Conservation (phyloP, 2,329 filamentous ascomycete genomes). For the Epichloe coenophiala region DNA sequence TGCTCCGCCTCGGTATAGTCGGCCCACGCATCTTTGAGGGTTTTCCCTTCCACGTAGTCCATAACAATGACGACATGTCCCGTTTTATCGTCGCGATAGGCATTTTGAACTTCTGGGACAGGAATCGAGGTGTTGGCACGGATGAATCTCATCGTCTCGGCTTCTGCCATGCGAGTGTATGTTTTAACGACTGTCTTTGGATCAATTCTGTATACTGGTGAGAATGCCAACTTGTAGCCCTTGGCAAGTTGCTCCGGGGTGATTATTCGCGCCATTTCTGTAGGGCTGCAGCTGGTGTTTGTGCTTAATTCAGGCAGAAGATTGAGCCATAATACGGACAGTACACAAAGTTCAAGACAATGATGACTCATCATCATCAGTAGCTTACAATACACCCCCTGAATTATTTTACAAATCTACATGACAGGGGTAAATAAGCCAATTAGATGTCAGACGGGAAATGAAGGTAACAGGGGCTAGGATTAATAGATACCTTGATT, state of each 20-base stretch:
- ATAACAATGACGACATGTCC: constrained; percentile 9
- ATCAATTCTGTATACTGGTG: neutral
- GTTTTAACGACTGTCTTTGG: constrained; percentile 7
- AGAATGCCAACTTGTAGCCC: neutral
- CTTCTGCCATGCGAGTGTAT: constrained; percentile 3
- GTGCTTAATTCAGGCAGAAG: no score
- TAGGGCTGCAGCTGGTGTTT: neutral
- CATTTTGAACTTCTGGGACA: constrained; percentile 5
- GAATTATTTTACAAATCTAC: no score
- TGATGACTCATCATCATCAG: no score
- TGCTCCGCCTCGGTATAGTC: constrained; percentile 6
- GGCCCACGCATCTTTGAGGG: constrained; percentile 8
- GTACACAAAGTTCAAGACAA: no score
- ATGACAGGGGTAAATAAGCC: no score
- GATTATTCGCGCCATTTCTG: neutral
- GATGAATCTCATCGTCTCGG: constrained; percentile 7
- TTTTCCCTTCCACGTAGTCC: constrained; percentile 9
- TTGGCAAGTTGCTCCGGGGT: neutral
- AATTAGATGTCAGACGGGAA: no score
- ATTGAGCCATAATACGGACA: no score
- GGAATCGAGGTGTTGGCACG: constrained; percentile 6
- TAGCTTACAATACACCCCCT: no score
- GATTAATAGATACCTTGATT: no score
- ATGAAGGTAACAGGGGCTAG: no score
- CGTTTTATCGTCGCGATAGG: constrained; percentile 4